Conservation (phyloP, 2,329 filamentous ascomycete genomes). For the Incumbomyces delicatus region DNA sequence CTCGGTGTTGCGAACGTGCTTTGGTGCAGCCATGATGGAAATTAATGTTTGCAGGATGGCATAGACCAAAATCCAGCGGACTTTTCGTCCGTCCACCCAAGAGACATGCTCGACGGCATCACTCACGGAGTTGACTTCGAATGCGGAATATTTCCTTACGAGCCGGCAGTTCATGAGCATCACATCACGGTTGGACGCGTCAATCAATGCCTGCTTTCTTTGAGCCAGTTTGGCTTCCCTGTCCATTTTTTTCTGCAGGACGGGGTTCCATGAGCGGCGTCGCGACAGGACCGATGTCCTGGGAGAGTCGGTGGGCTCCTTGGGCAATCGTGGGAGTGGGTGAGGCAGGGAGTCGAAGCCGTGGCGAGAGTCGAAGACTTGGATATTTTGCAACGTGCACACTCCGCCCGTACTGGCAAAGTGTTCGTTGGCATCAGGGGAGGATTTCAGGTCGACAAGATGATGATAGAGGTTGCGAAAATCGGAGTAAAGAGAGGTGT, state of each 20-base stretch:
- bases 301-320: conserved; percentile 4
- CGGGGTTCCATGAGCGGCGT: conserved; percentile 18
- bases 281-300: conserved; percentile 8
- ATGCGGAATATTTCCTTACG: conserved; percentile 58
- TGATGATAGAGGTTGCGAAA: conserved; percentile 63
- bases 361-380: conserved; percentile 55
- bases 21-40: conserved; percentile 51
- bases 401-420: conserved; percentile 53
- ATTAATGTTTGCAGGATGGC: conserved; percentile 62
- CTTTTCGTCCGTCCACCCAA: conserved; percentile 59
- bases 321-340: conserved; percentile 58
- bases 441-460: conserved; percentile 49
- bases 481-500: conserved; percentile 55
- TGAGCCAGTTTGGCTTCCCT: conserved; percentile 13
- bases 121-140: conserved; percentile 53
- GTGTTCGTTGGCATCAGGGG: conserved; percentile 35
- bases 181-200: conserved; percentile 18
- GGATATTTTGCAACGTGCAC: conserved; percentile 58
- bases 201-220: conserved; percentile 15
- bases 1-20: conserved; percentile 50
- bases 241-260: conserved; percentile 14
- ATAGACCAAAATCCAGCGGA: conserved; percentile 71
- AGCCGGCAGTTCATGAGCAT: conserved; percentile 38
- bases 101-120: conserved; percentile 51
- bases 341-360: conserved; percentile 52